Evolutionary conservation across 805 yeast genomes (phyloP).

Genomic region (Torulaspora microellipsoides): DNA sequence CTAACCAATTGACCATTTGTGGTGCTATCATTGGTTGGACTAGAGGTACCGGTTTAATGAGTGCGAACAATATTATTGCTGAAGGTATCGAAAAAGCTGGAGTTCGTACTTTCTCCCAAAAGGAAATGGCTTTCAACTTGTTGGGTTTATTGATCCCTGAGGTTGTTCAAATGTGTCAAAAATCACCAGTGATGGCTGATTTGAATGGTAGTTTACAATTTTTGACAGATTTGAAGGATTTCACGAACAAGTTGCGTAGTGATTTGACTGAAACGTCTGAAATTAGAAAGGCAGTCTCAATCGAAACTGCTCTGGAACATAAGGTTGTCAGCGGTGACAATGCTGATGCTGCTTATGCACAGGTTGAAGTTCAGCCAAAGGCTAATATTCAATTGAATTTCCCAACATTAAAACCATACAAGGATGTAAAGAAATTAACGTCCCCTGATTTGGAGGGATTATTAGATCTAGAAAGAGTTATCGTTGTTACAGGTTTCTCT

Average conservation of each 20-base stretch:
- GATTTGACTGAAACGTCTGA: slow-evolving; percentile 75
- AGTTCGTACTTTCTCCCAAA: slow-evolving; percentile 96
- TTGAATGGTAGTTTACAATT: slow-evolving; percentile 98
- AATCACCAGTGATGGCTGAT: slow-evolving; percentile 94
- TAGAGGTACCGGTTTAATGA: slow-evolving; percentile 99
- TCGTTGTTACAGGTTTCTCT: slow-evolving; percentile 96
- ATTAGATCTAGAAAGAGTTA: slow-evolving; percentile 84
- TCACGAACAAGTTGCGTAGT: slow-evolving; percentile 72
- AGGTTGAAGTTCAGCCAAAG: slow-evolving; percentile 81
- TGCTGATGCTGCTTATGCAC: slow-evolving; percentile 80
- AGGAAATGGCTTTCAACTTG: slow-evolving; percentile 98
- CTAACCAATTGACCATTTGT: slow-evolving; percentile 85
- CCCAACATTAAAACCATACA: slow-evolving; percentile 80
- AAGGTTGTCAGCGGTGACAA: slow-evolving; percentile 79
- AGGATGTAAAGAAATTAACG: slow-evolving; percentile 61
- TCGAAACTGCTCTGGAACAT: slow-evolving; percentile 84
- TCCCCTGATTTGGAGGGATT: slow-evolving; percentile 78
- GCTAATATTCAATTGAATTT: slow-evolving; percentile 91
- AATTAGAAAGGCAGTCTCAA: slow-evolving; percentile 89
- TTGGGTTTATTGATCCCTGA: slow-evolving; percentile 89
- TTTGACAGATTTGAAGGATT: slow-evolving; percentile 85
- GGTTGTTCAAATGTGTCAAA: slow-evolving; percentile 81
- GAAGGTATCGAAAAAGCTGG: slow-evolving; percentile 95
- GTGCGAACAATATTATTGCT: slow-evolving; percentile 94
- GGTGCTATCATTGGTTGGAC: slow-evolving; percentile 99